Evolutionary conservation across 345 rosid genomes (phyloP).

Genomic region (Eutrema yunnanense): DNA sequence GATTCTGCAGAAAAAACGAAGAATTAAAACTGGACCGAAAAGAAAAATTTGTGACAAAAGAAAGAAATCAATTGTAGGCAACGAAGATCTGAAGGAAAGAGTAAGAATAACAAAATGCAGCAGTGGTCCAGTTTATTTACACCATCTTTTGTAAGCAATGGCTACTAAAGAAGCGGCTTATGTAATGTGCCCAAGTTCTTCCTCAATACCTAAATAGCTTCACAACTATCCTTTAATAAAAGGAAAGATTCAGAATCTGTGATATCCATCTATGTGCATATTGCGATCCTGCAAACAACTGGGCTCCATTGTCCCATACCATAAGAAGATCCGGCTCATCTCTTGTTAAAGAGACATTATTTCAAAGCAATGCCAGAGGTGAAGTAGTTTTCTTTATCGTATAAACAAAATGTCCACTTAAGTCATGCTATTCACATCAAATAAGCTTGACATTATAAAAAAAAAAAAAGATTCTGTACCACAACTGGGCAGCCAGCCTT

Average conservation of each 20-base stretch:
- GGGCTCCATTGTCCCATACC: too few species aligned
- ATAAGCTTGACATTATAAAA: neutral
- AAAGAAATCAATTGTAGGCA: neutral
- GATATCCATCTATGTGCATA: neutral
- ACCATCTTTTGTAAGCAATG: neutral
- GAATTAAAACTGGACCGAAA: neutral
- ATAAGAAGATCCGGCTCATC: neutral
- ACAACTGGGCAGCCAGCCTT: conserved; percentile 96
- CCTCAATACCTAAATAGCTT: neutral
- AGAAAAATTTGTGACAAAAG: neutral
- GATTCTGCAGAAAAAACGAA: conserved; percentile 59
- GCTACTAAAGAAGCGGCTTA: neutral
- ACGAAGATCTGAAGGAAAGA: neutral
- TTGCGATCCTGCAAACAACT: neutral
- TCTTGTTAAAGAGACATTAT: neutral
- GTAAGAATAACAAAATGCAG: neutral
- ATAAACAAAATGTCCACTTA: neutral
- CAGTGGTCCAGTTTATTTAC: neutral
- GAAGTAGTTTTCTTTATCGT: neutral
- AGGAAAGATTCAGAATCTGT: neutral
- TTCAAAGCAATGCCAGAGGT: neutral
- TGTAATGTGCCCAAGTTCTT: neutral
- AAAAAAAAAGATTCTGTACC: conserved; percentile 38
- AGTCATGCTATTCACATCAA: neutral
- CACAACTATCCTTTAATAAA: neutral